Evolutionary conservation across 768 basidiomycete genomes (phyloP).

Genomic region (Pisolithus orientalis): DNA sequence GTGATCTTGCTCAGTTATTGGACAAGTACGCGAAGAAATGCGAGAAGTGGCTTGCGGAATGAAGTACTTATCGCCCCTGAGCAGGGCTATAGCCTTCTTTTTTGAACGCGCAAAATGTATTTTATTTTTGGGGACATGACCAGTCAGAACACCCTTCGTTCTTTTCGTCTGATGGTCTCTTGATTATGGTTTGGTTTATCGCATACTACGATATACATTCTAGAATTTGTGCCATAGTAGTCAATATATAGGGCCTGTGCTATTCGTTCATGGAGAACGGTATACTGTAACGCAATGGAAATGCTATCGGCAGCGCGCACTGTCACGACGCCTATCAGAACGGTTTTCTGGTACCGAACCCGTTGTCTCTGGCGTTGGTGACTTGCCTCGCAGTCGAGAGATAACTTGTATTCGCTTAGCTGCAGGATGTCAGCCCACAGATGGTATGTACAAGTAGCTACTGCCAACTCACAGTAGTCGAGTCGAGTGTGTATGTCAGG

Average conservation of each 20-base stretch:
- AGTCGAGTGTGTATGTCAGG: slow-evolving; percentile 57
- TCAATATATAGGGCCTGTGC: slow-evolving; percentile 8
- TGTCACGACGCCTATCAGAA: not conserved
- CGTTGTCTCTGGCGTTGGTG: slow-evolving; percentile 48
- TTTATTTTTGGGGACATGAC: slow-evolving; percentile 30
- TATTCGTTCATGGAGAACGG: not conserved
- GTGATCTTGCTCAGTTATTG: slow-evolving; percentile 76
- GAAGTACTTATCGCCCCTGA: slow-evolving; percentile 17
- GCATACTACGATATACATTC: slow-evolving; percentile 21
- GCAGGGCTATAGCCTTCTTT: slow-evolving; percentile 21
- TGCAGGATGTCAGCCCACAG: slow-evolving; percentile 20
- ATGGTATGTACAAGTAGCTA: not conserved
- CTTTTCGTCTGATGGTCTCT: slow-evolving; percentile 17
- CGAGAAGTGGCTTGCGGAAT: slow-evolving; percentile 88
- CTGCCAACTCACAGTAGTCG: slow-evolving; percentile 51
- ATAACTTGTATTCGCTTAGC: slow-evolving; percentile 59
- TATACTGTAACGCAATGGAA: not conserved
- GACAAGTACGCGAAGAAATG: slow-evolving; percentile 94
- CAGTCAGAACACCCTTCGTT: slow-evolving; percentile 21
- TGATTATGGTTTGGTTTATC: slow-evolving; percentile 13
- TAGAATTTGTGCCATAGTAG: slow-evolving; percentile 12
- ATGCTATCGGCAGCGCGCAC: no score
- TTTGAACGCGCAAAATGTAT: slow-evolving; percentile 24
- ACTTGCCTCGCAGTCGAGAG: slow-evolving; percentile 48
- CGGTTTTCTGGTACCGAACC: slow-evolving; percentile 15